A percentile compares a stretch with the other conserved stretches of the same genome.
These are phyloP conservation scores for Piromyces sp. DNA, from an alignment of 192 early-diverging fungal species.

Conservation along the genomic window DNA sequence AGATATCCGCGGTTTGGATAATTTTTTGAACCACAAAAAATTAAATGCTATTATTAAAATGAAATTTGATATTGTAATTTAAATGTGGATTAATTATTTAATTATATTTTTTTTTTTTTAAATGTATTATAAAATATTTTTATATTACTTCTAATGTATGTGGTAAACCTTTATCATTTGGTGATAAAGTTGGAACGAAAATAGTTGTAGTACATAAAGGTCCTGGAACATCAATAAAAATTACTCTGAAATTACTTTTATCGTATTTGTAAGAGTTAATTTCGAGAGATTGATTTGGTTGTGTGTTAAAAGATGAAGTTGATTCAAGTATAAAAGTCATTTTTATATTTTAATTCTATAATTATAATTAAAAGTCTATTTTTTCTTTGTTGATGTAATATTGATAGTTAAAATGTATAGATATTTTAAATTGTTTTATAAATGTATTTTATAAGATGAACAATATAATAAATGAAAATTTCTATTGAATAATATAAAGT, in stretches of 20 bases:
- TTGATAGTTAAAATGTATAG: no score
- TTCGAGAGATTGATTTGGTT: neutral
- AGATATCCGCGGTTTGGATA: conserved; percentile 53
- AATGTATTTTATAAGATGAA: no score
- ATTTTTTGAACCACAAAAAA: conserved; percentile 62
- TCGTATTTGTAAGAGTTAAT: neutral
- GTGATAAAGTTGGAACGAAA: conserved; percentile 52
- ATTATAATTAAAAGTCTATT: no score
- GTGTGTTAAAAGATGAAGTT: neutral
- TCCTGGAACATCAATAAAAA: conserved; percentile 41
- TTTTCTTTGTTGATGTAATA: no score
- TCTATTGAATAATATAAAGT: no score
- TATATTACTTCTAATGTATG: conserved; percentile 51
- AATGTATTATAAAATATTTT: neutral
- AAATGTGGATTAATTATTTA: no score
- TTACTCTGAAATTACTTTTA: conserved; percentile 27
- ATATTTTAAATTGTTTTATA: no score
- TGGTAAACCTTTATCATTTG: conserved; percentile 52
- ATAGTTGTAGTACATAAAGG: conserved; percentile 49
- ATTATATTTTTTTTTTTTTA: no score
- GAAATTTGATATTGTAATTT: no score
- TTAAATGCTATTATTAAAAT: conserved; percentile 35
- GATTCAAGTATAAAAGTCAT: neutral
- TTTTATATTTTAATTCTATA: neutral
- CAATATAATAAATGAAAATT: no score